Evolutionary conservation across 805 yeast species (phyloP), one percentile per base, ranked within the genome.

Genomic region (Yarrowia sp.): DNA sequence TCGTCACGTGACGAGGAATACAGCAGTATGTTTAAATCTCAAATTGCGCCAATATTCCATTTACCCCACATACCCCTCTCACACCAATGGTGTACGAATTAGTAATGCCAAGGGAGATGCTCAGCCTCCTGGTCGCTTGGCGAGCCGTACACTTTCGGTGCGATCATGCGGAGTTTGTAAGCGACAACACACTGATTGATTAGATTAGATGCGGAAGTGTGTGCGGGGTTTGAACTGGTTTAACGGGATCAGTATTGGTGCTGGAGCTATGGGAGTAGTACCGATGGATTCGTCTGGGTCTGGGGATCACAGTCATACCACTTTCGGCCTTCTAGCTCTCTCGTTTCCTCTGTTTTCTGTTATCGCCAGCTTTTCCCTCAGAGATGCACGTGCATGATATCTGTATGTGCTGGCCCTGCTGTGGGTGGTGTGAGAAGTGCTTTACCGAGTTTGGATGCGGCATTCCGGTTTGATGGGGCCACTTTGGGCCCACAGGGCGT

Each of bases 81-180:
- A 7, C 17, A 30, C 52, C 52, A 24, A 24, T 49, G 14, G 8
- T 9, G 14, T 8, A 4, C 43, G 19, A 17, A 19, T 52, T 52
- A 52, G 43, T 38, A 19, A 52, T 38, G 58, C 58, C 58, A 52
- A 52, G 58, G 9, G 5, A 7, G 14, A 9, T 12, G 43, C 58
- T 36, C 58, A 19, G 58, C 34, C 58, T 52, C 19, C 58, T 34
- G 58, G 8, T 4, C 17, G 2, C 58, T 52, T 52, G 58, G 58
- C 58, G 33, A 13, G 58, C 58, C 43, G 58, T 36, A 14, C 33
- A 36, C 43, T 3, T 38, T 14, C 19, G 17, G 30, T 7, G 34
- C 19, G 43, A 7, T 9, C 3, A 33, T 36, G 43, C 43, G 42
- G 43, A 17, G 5, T 34, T 24, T n/a, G 4, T 12, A 13, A 8